Percentiles rank a stretch among this genome's conserved stretches.
Evolutionary conservation across 2,329 filamentous ascomycete genomes (phyloP).

Genomic region (Penicillium frequentans): DNA sequence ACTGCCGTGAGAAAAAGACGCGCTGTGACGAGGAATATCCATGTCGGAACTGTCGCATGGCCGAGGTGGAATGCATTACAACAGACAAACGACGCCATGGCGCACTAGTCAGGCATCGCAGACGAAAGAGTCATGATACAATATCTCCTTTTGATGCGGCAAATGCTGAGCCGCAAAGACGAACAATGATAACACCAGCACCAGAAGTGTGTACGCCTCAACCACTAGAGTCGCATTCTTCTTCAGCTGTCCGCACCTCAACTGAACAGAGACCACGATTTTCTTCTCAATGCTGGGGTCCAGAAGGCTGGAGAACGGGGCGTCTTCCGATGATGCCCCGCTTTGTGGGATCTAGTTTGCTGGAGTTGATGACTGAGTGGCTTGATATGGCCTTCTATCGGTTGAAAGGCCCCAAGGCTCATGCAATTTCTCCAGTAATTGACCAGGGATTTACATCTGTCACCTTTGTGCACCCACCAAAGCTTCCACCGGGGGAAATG

Average conservation of each 20-base stretch:
- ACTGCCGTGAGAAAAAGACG: constrained; percentile 13
- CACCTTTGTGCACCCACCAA: not conserved
- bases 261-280: constrained; percentile 4
- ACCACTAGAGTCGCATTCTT: not conserved
- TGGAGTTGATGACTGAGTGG: constrained; percentile 13
- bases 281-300: constrained; percentile 11
- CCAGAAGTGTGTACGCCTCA: not conserved
- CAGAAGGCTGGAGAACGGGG: constrained; percentile 11
- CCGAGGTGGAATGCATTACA: constrained; percentile 9
- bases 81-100: constrained; percentile 13
- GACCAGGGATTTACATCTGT: constrained; percentile 1
- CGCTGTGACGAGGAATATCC: constrained; percentile 13
- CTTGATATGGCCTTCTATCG: constrained; percentile 13
- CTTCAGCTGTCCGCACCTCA: not conserved
- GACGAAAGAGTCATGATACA: not conserved
- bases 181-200: not conserved
- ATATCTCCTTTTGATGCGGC: not conserved
- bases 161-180: not conserved
- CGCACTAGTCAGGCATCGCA: constrained; percentile 1
- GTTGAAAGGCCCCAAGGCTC: not conserved
- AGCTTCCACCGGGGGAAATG: not conserved
- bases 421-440: constrained; percentile 5
- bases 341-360: constrained; percentile 7
- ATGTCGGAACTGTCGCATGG: constrained; percentile 9
- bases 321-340: constrained; percentile 12